Conservation (phyloP, 495 filamentous ascomycete species). For the Aspergillus coremiiformis region DNA sequence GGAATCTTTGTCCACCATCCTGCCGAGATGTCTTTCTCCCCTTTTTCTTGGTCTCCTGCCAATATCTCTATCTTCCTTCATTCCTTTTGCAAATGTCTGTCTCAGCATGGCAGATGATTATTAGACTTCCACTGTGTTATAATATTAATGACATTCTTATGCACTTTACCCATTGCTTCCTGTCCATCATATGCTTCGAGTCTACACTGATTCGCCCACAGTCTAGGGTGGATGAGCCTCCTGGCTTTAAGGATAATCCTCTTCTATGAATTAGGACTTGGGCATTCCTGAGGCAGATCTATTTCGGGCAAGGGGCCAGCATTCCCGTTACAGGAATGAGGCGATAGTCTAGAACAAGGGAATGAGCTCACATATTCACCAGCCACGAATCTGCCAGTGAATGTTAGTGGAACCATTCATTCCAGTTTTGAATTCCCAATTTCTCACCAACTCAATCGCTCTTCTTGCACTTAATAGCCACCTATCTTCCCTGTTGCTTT, state of each 20-base stretch:
- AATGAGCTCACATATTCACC: background rate
- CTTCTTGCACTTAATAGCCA: background rate
- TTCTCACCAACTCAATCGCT: background rate
- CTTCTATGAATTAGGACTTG: no score
- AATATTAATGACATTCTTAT: conserved; percentile 2
- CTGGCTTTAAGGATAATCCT: no score
- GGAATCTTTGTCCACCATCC: background rate
- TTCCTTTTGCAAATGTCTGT: background rate
- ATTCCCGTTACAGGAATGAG: background rate
- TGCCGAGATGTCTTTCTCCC: background rate
- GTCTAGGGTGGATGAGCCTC: no score
- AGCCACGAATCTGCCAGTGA: background rate
- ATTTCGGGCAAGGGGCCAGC: background rate
- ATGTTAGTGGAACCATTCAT: background rate
- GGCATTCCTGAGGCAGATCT: background rate
- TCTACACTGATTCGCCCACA: no score
- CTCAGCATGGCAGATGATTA: background rate
- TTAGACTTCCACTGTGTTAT: conserved; percentile 1
- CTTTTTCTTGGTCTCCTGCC: background rate
- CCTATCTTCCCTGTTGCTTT: background rate
- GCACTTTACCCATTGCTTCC: background rate
- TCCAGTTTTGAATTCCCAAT: background rate
- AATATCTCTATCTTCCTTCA: background rate
- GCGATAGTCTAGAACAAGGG: background rate
- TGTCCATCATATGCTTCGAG: background rate